These are phyloP conservation scores for Teunomyces cretensis DNA, from an alignment of 805 yeast genomes.

Conservation along the genomic window DNA sequence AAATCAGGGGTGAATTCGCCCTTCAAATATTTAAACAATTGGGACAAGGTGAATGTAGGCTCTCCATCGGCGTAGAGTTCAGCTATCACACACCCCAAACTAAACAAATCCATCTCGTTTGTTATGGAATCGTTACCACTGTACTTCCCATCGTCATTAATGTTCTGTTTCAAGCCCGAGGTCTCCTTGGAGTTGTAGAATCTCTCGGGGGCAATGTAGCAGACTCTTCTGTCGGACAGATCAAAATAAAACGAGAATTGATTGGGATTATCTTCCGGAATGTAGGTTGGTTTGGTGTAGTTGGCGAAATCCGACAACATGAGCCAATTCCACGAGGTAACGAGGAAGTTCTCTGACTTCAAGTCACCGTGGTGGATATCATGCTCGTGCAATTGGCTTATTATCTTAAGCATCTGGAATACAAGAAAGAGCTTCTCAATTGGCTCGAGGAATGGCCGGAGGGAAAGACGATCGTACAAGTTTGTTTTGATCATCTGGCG, in stretches of 20 bases:
- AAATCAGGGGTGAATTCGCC: slow-evolving; percentile 67
- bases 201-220: slow-evolving; percentile 94
- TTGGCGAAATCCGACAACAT: slow-evolving; percentile 79
- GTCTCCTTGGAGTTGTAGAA: slow-evolving; percentile 45
- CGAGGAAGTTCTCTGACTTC: slow-evolving; percentile 83
- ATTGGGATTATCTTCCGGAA: slow-evolving; percentile 93
- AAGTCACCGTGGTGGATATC: slow-evolving; percentile 84
- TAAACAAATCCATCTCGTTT: slow-evolving; percentile 76
- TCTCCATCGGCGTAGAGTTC: slow-evolving; percentile 86
- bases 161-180: slow-evolving; percentile 15
- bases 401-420: slow-evolving; percentile 70
- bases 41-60: slow-evolving; percentile 83
- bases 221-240: slow-evolving; percentile 79
- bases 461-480: slow-evolving; percentile 81
- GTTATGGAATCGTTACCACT: slow-evolving; percentile 38
- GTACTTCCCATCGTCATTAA: slow-evolving; percentile 22
- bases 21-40: slow-evolving; percentile 76
- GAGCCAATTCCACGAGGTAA: slow-evolving; percentile 88
- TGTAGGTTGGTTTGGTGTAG: slow-evolving; percentile 69
- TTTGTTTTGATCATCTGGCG: slow-evolving; percentile 79
- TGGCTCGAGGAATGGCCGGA: slow-evolving; percentile 81
- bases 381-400: slow-evolving; percentile 61
- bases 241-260: slow-evolving; percentile 91
- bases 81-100: slow-evolving; percentile 85
- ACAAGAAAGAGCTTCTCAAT: slow-evolving; percentile 83